These are phyloP conservation scores for Calcarisporium arbuscula DNA, from an alignment of 2,329 filamentous ascomycete genomes.

Conservation along the genomic window DNA sequence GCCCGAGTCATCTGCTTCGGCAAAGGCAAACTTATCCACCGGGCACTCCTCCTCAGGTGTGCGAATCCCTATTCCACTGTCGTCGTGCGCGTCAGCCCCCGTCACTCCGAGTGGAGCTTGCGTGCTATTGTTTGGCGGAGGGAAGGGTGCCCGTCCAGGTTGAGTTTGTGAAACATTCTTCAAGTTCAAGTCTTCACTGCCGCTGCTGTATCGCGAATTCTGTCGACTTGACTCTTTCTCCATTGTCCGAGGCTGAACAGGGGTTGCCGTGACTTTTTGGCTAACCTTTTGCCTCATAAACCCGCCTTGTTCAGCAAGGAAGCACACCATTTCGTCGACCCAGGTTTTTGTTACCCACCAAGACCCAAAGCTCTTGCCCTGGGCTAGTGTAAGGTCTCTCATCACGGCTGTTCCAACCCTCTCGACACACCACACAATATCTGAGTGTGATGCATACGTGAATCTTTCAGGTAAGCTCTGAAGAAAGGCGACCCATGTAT, in stretches of 20 bases:
- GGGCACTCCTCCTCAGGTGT: constrained; percentile 60
- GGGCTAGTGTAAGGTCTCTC: constrained; percentile 72
- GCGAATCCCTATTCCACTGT: constrained; percentile 68
- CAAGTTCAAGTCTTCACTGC: constrained; percentile 39
- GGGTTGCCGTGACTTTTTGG: constrained; percentile 19
- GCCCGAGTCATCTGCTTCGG: constrained; percentile 27
- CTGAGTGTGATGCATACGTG: constrained; percentile 64
- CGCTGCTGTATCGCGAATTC: constrained; percentile 35
- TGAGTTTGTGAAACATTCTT: constrained; percentile 41
- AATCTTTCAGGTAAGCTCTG: constrained; percentile 63
- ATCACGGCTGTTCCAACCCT: constrained; percentile 70
- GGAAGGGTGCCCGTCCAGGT: constrained; percentile 44
- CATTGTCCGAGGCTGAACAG: constrained; percentile 25
- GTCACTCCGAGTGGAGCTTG: constrained; percentile 30
- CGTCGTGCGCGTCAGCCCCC: constrained; percentile 52
- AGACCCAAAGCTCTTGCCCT: constrained; percentile 75
- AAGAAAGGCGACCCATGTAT: constrained; percentile 72
- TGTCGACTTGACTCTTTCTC: constrained; percentile 29
- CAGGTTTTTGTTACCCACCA: constrained; percentile 97
- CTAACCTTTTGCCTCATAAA: constrained; percentile 61
- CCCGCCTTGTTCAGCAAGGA: constrained; percentile 83
- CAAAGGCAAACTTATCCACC: constrained; percentile 51
- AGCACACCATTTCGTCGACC: constrained; percentile 89
- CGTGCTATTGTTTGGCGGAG: constrained; percentile 31
- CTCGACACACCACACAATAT: constrained; percentile 71